Evolutionary conservation across 83 land plant species (phyloP).

Genomic region (Diphasiastrum complanatum): DNA sequence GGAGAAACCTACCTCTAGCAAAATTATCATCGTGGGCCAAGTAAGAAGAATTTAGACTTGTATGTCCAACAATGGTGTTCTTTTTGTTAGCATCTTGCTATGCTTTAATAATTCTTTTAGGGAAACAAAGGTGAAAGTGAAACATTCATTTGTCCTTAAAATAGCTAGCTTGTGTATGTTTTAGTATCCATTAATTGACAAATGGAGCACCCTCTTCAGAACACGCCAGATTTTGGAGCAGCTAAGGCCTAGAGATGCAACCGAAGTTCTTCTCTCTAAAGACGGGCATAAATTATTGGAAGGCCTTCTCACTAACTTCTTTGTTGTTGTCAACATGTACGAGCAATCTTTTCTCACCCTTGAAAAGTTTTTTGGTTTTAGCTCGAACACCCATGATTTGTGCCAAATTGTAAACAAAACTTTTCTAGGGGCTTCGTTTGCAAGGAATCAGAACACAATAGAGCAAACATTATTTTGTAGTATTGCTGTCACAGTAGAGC

Average conservation of each 20-base stretch:
- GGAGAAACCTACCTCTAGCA: constrained; percentile 55
- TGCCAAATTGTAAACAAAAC: no score
- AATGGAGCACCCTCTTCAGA: constrained; percentile 27
- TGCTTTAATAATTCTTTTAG: background rate
- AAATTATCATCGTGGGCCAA: constrained; percentile 84
- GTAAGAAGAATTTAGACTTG: constrained; percentile 20
- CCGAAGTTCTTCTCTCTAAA: constrained; percentile 78
- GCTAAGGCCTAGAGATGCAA: constrained; percentile 42
- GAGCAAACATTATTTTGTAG: no score
- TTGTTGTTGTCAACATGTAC: constrained; percentile 60
- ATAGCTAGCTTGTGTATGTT: no score
- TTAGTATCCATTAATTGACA: background rate
- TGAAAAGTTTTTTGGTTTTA: no score
- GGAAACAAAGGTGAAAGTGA: no score
- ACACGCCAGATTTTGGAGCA: constrained; percentile 56
- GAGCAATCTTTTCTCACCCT: constrained; percentile 11
- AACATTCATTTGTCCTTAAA: no score
- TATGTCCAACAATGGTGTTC: background rate
- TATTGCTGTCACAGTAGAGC: no score
- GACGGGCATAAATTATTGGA: constrained; percentile 81
- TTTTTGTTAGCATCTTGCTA: background rate
- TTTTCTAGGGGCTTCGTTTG: no score
- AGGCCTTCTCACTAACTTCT: constrained; percentile 76
- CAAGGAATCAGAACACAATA: no score
- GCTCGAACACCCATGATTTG: no score